Conservation (phyloP, 352 stramenopile species). For the Phytophthora palmivora region DNA sequence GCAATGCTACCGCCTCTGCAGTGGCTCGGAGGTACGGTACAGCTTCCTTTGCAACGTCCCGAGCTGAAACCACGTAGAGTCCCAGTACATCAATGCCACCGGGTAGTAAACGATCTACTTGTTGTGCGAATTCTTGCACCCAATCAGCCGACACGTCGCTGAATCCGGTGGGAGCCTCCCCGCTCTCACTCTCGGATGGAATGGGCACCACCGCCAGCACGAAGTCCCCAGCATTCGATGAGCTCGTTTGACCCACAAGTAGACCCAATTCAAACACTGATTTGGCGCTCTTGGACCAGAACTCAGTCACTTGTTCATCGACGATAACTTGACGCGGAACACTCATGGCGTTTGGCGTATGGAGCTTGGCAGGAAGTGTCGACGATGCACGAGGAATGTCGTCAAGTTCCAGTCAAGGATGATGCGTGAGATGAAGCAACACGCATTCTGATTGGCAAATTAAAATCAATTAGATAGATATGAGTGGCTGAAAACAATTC, state of each 20-base stretch:
- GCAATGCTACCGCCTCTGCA: conserved; percentile 38
- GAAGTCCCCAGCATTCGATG: conserved; percentile 40
- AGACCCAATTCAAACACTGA: conserved; percentile 65
- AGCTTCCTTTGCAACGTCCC: conserved; percentile 41
- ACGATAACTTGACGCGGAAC: conserved; percentile 38
- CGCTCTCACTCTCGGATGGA: conserved; percentile 53
- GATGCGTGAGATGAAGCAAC: neutral
- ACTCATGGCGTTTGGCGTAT: conserved; percentile 32
- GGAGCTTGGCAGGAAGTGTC: neutral
- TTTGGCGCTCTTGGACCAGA: conserved; percentile 23
- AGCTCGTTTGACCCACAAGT: conserved; percentile 61
- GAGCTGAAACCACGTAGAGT: conserved; percentile 61
- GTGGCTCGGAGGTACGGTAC: conserved; percentile 64
- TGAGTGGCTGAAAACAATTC: conserved; percentile 2
- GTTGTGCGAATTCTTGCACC: conserved; percentile 68
- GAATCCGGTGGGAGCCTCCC: conserved; percentile 40
- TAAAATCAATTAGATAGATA: neutral
- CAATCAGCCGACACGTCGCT: conserved; percentile 70
- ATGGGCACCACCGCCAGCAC: conserved; percentile 60
- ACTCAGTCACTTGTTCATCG: conserved; percentile 32
- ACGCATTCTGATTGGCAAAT: conserved; percentile 2
- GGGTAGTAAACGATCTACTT: conserved; percentile 73
- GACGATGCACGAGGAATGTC: conserved; percentile 4
- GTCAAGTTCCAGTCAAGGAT: conserved; percentile 8
- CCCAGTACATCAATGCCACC: conserved; percentile 62